These are phyloP conservation scores for Rhizopogon rudus DNA, from an alignment of 768 basidiomycete species.

Conservation along the genomic window DNA sequence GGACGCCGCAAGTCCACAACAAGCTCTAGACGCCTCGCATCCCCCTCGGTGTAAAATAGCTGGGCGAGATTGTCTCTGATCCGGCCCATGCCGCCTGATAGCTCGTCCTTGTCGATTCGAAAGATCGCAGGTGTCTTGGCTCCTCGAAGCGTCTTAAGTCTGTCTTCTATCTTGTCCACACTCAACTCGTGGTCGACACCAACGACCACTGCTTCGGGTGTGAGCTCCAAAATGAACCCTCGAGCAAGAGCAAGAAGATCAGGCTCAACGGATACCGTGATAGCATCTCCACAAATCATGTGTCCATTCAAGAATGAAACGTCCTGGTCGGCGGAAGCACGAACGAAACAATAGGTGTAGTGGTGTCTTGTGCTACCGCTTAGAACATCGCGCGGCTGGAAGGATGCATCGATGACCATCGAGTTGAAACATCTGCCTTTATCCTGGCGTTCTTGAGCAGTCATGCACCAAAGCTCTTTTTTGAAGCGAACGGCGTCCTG, in stretches of 20 bases:
- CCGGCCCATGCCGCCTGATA: slow-evolving; percentile 80
- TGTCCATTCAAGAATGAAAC: slow-evolving; percentile 68
- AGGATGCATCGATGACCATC: slow-evolving; percentile 63
- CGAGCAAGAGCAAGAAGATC: slow-evolving; percentile 77
- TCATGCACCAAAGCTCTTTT: slow-evolving; percentile 93
- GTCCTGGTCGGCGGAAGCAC: slow-evolving; percentile 18
- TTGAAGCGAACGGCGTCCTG: slow-evolving; percentile 79
- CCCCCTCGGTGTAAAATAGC: slow-evolving; percentile 78
- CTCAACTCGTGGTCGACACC: slow-evolving; percentile 83
- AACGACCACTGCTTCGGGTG: slow-evolving; percentile 56
- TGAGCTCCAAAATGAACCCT: slow-evolving; percentile 77
- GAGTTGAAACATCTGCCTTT: slow-evolving; percentile 80
- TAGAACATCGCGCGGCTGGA: slow-evolving; percentile 16
- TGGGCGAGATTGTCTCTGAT: slow-evolving; percentile 89
- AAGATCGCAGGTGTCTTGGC: slow-evolving; percentile 39
- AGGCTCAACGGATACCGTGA: slow-evolving; percentile 86
- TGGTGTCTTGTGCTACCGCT: slow-evolving; percentile 61
- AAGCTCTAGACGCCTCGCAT: slow-evolving; percentile 59
- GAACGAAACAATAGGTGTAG: slow-evolving; percentile 71
- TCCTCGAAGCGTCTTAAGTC: slow-evolving; percentile 22
- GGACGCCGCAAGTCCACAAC: slow-evolving; percentile 81
- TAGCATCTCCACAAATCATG: slow-evolving; percentile 73
- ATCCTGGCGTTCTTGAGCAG: slow-evolving; percentile 70
- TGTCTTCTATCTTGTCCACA: slow-evolving; percentile 40
- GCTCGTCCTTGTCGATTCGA: slow-evolving; percentile 92